phyloP scores from a whole-genome alignment of 2,329 filamentous ascomycete species.

The Bimuria novae-zelandiae region DNA sequence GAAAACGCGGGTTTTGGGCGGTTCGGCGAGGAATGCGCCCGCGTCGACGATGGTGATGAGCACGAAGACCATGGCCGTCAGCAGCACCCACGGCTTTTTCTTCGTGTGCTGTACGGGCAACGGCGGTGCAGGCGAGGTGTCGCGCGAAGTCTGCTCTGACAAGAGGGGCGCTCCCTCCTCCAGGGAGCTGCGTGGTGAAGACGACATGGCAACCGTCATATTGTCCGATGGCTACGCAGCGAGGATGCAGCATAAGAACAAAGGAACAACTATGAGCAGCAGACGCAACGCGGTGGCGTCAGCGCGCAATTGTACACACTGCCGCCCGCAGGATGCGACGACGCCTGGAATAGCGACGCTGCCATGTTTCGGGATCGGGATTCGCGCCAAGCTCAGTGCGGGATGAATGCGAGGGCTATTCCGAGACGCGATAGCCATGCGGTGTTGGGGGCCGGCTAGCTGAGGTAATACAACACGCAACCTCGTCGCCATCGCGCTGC shows the following conservation, averaged over 20 bases:
- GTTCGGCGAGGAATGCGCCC: conserved; percentile 50
- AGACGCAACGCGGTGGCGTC: background rate
- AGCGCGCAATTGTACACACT: conserved; percentile 5
- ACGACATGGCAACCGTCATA: background rate
- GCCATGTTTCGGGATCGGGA: conserved; percentile 7
- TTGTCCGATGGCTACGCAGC: background rate
- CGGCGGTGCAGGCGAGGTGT: conserved; percentile 17
- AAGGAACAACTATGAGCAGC: conserved; percentile 6
- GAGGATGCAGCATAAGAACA: background rate
- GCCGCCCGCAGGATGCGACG: conserved; percentile 3
- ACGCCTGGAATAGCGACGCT: background rate
- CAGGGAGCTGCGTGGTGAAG: background rate
- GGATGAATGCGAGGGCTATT: background rate
- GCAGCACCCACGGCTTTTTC: conserved; percentile 39
- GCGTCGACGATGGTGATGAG: conserved; percentile 53
- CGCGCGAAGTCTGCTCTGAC: background rate
- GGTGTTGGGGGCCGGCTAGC: conserved; percentile 1
- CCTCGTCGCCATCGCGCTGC: background rate
- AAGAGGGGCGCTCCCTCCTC: conserved; percentile 7
- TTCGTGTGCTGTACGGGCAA: conserved; percentile 7
- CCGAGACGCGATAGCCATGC: background rate
- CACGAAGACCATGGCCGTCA: conserved; percentile 44
- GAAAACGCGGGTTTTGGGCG: conserved; percentile 54
- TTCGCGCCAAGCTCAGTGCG: background rate
- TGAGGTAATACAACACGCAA: background rate